Base-by-base conservation (phyloP, 1,139 yeast genomes). In the Yamadazyma songkhlaensis region DNA sequence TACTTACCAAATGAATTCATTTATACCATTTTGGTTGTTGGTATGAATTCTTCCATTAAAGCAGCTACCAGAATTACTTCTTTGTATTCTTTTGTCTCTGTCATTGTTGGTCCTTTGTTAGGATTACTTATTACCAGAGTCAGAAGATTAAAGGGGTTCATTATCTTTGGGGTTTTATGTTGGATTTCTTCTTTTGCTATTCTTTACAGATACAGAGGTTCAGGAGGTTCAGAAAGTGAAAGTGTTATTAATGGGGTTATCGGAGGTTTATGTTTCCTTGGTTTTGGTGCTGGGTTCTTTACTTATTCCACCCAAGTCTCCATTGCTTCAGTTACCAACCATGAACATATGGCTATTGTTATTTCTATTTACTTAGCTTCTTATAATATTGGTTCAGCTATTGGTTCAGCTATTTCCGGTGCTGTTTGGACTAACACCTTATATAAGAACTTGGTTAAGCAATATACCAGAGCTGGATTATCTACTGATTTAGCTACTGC, bases 241-340 rank as follows among this genome's bases (percentile, higher is more conserved):
- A 46, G 41, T 31, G 54, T 52, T 43, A 42, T 68, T 40, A 46
- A 64, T 27, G 90, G 90, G 47, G 69, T 83, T 40, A 79, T 84
- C 53, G 90, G 85, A 28, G 77, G 81, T 20, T 68, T 79, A 48
- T 76, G 81, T 50, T 54, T 82, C 25, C 66, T 82, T 63, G 92
- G 90, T 57, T 65, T 84, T 38, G 87, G 88, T 49, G 84, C 86
- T 34, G 84, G 86, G 8, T 70, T 83, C 57, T 81, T 81, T 63
- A 77, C 86, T 14, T 81, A 81, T 53, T 76, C 86, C 23, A 72
- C 80, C 12, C 84, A 77, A 50, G 83, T 79, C 4, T 76, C 86
- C 11, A 73, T 82, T 44, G 81, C 80, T 50, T 60, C 86, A 2
- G 72, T 74, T 40, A 77, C 83, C 21, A 72, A 74, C 41, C 85